Evolutionary conservation across 495 filamentous ascomycete species (phyloP).

Genomic region (Pseudoneurospora amorphoporcata): DNA sequence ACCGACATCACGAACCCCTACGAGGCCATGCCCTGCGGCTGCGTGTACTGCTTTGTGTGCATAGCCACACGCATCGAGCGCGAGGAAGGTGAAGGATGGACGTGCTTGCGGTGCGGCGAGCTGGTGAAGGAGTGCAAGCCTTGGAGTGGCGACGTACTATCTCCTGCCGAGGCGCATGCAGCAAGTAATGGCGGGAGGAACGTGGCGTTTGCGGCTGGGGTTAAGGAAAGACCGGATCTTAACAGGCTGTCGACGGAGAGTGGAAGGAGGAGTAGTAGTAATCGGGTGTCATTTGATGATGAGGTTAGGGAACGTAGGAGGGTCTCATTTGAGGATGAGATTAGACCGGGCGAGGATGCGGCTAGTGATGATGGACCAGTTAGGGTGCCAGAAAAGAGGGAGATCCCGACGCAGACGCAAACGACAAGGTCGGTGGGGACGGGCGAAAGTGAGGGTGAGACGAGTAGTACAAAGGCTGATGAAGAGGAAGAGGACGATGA

Average conservation of each 20-base stretch:
- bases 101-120: slow-evolving; percentile 85
- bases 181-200: slow-evolving; percentile 36
- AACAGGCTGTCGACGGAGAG: neutral
- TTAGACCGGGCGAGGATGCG: neutral
- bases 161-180: slow-evolving; percentile 41
- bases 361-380: neutral
- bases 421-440: neutral
- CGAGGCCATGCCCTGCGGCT: slow-evolving; percentile 81
- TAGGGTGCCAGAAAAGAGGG: neutral
- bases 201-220: slow-evolving; percentile 60
- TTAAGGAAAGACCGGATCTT: slow-evolving; percentile 12
- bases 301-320: neutral
- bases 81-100: slow-evolving; percentile 94
- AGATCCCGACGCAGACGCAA: neutral
- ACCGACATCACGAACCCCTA: slow-evolving; percentile 97
- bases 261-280: slow-evolving; percentile 2
- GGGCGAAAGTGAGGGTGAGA: neutral
- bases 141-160: slow-evolving; percentile 81
- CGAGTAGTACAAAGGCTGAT: neutral
- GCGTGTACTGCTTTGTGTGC: slow-evolving; percentile 96
- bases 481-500: neutral
- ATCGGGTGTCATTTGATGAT: neutral
- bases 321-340: neutral
- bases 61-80: slow-evolving; percentile 79
- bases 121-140: slow-evolving; percentile 80